A percentile compares a stretch with the other conserved stretches of the same genome.
Evolutionary conservation across 2,329 filamentous ascomycete species (phyloP).

Genomic region (Colletotrichum tamarilloi): DNA sequence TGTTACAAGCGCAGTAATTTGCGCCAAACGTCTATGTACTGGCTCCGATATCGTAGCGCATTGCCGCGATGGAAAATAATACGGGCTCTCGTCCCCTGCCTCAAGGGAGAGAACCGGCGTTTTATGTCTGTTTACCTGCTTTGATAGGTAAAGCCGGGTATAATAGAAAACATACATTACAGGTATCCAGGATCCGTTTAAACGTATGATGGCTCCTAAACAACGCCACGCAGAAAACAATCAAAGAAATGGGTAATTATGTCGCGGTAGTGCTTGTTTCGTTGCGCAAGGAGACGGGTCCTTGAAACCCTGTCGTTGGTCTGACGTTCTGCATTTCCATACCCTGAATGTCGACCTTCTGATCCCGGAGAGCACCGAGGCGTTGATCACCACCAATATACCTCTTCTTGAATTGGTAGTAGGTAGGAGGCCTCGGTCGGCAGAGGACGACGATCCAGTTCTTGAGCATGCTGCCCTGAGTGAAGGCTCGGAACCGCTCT

Average conservation of each 20-base stretch:
- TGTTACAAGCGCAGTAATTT: conserved; percentile 15
- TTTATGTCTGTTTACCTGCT: conserved; percentile 12
- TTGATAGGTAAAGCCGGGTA: conserved; percentile 28
- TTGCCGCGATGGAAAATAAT: background rate
- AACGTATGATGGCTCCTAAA: conserved; percentile 28
- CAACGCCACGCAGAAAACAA: conserved; percentile 22
- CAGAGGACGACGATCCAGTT: conserved; percentile 88
- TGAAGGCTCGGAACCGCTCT: conserved; percentile 92
- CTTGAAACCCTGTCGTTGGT: conserved; percentile 62
- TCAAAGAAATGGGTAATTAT: conserved; percentile 17
- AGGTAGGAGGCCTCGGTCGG: conserved; percentile 87
- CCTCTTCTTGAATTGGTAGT: conserved; percentile 84
- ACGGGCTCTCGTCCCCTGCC: background rate
- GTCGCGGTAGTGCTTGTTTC: conserved; percentile 37
- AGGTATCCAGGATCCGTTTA: conserved; percentile 34
- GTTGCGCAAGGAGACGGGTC: conserved; percentile 59
- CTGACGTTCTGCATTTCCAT: conserved; percentile 80
- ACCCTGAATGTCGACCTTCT: conserved; percentile 60
- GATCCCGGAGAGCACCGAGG: conserved; percentile 65
- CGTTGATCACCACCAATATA: conserved; percentile 88
- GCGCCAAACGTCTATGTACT: conserved; percentile 23
- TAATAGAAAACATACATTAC: conserved; percentile 37
- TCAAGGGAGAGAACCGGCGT: background rate
- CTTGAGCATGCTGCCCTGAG: conserved; percentile 76
- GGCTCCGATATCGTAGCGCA: conserved; percentile 5